phyloP scores from a whole-genome alignment of 1,284 basidiomycete genomes.

The Ganoderma boninense region DNA sequence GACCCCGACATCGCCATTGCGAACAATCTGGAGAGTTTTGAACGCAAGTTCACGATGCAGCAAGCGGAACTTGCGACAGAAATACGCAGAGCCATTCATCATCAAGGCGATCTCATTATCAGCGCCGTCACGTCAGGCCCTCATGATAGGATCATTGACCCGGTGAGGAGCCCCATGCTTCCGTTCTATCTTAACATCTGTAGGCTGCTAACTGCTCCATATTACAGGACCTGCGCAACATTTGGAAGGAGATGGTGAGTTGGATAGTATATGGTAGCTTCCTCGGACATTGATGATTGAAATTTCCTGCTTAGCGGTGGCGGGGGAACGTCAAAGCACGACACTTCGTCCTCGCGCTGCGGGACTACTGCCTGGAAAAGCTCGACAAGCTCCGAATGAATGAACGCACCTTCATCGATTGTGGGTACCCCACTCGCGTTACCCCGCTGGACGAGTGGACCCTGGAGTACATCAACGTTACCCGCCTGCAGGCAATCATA shows the following conservation, averaged over 20 bases:
- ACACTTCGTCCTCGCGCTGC: conserved; percentile 46
- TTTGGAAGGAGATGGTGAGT: conserved; percentile 44
- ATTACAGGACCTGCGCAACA: conserved; percentile 36
- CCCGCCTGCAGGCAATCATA: conserved; percentile 52
- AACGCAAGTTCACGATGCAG: conserved; percentile 45
- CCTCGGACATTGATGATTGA: neutral
- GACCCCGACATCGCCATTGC: conserved; percentile 38
- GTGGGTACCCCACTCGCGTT: conserved; percentile 22
- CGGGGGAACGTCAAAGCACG: conserved; percentile 46
- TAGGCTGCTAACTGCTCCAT: neutral
- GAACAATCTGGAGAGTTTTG: conserved; percentile 41
- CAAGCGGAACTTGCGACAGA: conserved; percentile 40
- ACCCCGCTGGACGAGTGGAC: conserved; percentile 48
- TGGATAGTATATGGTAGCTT: neutral
- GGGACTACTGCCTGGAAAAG: conserved; percentile 45
- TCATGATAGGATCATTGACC: conserved; percentile 43
- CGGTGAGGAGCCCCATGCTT: conserved; percentile 24
- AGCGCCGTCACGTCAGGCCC: conserved; percentile 41
- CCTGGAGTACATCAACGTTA: conserved; percentile 51
- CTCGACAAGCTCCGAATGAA: conserved; percentile 28
- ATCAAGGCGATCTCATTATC: conserved; percentile 41
- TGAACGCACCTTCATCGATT: conserved; percentile 23
- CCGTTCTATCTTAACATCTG: no score
- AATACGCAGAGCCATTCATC: conserved; percentile 34
- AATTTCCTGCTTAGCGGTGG: conserved; percentile 39